A percentile compares a stretch with the other conserved stretches of the same genome.
Conservation (phyloP, 2,329 filamentous ascomycete genomes). For the Aspergillus viridinutans region DNA sequence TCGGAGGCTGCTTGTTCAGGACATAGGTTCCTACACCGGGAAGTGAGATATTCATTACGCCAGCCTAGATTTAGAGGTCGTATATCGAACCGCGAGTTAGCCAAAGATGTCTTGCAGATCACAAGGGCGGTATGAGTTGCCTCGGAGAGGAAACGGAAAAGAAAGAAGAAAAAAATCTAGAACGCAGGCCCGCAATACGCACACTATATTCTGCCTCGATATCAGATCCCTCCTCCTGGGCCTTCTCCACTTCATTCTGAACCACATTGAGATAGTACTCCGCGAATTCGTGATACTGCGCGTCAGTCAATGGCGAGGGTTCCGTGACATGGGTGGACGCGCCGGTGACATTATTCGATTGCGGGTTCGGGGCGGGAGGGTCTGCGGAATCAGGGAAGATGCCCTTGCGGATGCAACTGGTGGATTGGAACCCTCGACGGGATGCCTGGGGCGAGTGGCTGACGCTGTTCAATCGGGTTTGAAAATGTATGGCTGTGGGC, state of each 20-base stretch:
- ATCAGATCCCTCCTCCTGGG: constrained; percentile 67
- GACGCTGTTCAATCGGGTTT: constrained; percentile 7
- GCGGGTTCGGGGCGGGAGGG: constrained; percentile 43
- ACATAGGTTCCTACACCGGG: constrained; percentile 75
- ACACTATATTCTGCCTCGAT: constrained; percentile 89
- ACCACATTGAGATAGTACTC: constrained; percentile 68
- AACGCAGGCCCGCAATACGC: constrained; percentile 33
- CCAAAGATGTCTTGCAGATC: background rate
- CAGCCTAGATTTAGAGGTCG: constrained; percentile 55
- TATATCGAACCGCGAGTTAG: background rate
- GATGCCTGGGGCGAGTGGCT: constrained; percentile 7
- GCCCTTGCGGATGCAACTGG: constrained; percentile 41
- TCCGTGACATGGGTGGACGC: constrained; percentile 42
- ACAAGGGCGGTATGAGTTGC: background rate
- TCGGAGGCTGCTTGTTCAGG: constrained; percentile 97
- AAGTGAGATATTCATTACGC: constrained; percentile 74
- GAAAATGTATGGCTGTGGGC: constrained; percentile 9
- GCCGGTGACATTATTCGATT: constrained; percentile 39
- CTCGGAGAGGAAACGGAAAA: background rate
- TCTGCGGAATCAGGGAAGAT: constrained; percentile 59
- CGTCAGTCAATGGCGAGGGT: constrained; percentile 62
- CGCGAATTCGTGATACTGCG: constrained; percentile 71
- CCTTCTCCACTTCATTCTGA: constrained; percentile 60
- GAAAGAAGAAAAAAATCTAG: background rate
- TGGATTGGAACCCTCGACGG: constrained; percentile 33